These are phyloP conservation scores for Nicotiana obtusifolia DNA, from an alignment of 257 asterid species.

Conservation along the genomic window DNA sequence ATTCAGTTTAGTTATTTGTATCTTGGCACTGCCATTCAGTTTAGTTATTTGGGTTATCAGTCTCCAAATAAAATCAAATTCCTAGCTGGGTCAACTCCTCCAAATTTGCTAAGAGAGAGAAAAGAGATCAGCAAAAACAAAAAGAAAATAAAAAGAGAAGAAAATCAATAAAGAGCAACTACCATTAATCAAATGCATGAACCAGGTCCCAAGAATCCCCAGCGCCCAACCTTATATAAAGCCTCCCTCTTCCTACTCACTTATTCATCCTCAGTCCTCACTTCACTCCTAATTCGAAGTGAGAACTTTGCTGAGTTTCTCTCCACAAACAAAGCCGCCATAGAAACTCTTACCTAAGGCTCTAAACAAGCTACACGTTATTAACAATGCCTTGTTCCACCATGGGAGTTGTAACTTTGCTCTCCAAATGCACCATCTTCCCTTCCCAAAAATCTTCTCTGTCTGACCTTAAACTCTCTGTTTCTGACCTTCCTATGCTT, in stretches of 20 bases:
- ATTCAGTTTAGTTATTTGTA: no score
- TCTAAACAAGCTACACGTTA: no score
- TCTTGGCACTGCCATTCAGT: neutral
- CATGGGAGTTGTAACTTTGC: slow-evolving; percentile 8
- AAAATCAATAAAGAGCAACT: neutral
- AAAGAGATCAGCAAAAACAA: neutral
- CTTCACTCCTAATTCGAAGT: neutral
- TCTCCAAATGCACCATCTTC: slow-evolving; percentile 36
- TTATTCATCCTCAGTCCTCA: neutral
- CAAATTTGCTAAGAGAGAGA: neutral
- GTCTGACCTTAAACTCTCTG: slow-evolving; percentile 53
- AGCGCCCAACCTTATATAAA: slow-evolving; percentile 25
- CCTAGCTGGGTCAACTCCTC: neutral
- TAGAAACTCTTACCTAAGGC: no score
- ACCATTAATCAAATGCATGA: slow-evolving; percentile 35
- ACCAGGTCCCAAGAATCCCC: slow-evolving; percentile 16
- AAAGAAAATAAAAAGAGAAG: neutral
- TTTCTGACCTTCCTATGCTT: slow-evolving; percentile 72
- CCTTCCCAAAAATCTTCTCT: slow-evolving; percentile 38
- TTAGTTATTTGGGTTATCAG: neutral
- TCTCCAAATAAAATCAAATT: neutral
- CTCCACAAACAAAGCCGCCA: no score
- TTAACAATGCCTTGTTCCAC: slow-evolving; percentile 30
- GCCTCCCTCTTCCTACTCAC: slow-evolving; percentile 4
- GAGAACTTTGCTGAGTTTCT: neutral